Percentiles rank a stretch among this genome's conserved stretches.
phyloP scores from a whole-genome alignment of 2,329 filamentous ascomycete genomes.

The Pestalotiopsis fici region DNA sequence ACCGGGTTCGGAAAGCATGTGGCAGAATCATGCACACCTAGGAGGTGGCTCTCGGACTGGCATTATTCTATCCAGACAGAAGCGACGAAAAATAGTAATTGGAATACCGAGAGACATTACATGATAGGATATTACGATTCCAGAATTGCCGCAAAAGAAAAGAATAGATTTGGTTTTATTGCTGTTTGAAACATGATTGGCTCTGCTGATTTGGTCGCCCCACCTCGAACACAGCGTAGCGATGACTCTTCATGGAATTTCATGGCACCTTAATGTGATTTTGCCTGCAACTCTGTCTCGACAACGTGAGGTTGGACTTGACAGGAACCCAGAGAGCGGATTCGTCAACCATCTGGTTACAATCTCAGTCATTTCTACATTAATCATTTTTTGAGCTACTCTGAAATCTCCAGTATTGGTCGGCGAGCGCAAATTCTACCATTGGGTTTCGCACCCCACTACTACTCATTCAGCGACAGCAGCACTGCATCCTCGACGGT shows the following conservation, averaged over 20 bases:
- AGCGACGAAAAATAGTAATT: too few species aligned
- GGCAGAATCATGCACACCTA: too few species aligned
- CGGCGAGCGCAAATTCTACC: neutral
- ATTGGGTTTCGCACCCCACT: neutral
- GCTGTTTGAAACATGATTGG: neutral
- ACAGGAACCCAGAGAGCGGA: neutral
- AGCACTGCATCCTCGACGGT: neutral
- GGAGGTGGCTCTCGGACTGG: too few species aligned
- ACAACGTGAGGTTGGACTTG: neutral
- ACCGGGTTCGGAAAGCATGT: too few species aligned
- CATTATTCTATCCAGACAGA: too few species aligned
- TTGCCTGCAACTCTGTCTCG: neutral
- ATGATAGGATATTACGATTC: too few species aligned
- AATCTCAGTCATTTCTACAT: neutral
- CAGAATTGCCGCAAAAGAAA: too few species aligned
- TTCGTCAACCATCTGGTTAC: neutral
- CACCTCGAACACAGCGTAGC: neutral
- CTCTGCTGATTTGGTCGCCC: neutral
- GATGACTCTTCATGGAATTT: conserved; percentile 8
- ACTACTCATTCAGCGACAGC: conserved; percentile 2
- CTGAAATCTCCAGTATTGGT: neutral
- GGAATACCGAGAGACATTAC: too few species aligned
- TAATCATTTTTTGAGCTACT: too few species aligned
- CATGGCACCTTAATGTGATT: neutral
- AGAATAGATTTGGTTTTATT: neutral